Evolutionary conservation across 2,329 filamentous ascomycete species (phyloP).

Genomic region (Pestalotiopsis fici): DNA sequence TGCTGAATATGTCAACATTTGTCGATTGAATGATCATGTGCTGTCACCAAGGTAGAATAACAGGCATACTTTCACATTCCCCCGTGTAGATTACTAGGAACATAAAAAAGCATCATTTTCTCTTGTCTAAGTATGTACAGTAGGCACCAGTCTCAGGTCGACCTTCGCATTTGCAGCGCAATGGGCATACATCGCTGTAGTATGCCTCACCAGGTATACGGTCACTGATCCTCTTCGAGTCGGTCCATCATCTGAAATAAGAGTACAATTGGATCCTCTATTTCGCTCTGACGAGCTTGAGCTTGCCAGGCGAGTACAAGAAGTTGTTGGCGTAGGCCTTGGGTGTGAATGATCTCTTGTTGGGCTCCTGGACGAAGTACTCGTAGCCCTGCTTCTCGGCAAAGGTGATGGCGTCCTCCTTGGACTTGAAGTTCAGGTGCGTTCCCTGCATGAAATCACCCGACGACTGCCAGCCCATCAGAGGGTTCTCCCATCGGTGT

Average conservation of each 20-base stretch:
- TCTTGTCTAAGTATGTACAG: neutral
- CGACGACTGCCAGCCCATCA: constrained; percentile 99
- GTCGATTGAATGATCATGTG: neutral
- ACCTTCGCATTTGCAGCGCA: neutral
- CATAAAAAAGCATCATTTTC: neutral
- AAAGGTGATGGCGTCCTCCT: constrained; percentile 93
- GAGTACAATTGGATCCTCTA: constrained; percentile 36
- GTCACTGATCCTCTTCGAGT: neutral
- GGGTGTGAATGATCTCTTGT: constrained; percentile 78
- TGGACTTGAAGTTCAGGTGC: constrained; percentile 83
- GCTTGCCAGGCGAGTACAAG: constrained; percentile 77
- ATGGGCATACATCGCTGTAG: neutral
- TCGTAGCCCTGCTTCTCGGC: constrained; percentile 99
- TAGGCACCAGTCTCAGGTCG: neutral
- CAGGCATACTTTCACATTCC: neutral
- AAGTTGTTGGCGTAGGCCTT: constrained; percentile 99
- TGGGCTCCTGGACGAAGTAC: constrained; percentile 97
- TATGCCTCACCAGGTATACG: neutral
- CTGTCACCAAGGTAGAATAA: neutral
- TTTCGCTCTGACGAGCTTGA: constrained; percentile 85
- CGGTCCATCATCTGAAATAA: neutral
- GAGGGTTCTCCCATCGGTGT: constrained; percentile 95
- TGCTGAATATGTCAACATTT: too few species aligned
- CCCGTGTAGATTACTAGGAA: neutral
- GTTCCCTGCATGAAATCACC: constrained; percentile 95